Conservation (phyloP, 495 filamentous ascomycete species). For the Hypoxylon fuscum region DNA sequence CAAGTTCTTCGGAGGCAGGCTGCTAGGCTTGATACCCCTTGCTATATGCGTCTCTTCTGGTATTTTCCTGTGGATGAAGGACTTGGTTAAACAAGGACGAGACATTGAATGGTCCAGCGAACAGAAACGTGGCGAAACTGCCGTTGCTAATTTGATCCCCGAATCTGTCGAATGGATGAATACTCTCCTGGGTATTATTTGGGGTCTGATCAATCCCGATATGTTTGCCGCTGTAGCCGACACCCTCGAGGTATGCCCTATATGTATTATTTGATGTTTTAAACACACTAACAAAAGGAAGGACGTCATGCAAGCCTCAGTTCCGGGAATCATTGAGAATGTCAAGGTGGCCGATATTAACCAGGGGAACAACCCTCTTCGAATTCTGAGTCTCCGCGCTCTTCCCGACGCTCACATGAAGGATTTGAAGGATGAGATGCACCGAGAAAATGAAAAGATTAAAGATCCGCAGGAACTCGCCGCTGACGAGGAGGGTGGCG, state of each 20-base stretch:
- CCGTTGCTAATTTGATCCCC: slow-evolving; percentile 84
- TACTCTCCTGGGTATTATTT: slow-evolving; percentile 78
- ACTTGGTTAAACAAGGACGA: slow-evolving; percentile 79
- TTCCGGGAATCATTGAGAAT: slow-evolving; percentile 89
- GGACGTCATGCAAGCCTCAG: slow-evolving; percentile 96
- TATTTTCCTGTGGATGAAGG: slow-evolving; percentile 88
- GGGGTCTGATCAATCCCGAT: slow-evolving; percentile 91
- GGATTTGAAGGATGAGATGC: slow-evolving; percentile 80
- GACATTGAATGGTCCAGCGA: slow-evolving; percentile 91
- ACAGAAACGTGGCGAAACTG: slow-evolving; percentile 81
- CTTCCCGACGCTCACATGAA: slow-evolving; percentile 83
- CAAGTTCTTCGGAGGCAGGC: slow-evolving; percentile 76
- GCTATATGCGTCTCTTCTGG: slow-evolving; percentile 73
- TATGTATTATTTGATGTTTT: not conserved
- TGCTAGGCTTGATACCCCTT: slow-evolving; percentile 79
- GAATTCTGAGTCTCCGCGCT: slow-evolving; percentile 88
- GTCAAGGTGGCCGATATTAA: slow-evolving; percentile 96
- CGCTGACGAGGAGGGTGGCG: slow-evolving; percentile 89
- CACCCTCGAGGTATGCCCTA: slow-evolving; percentile 50
- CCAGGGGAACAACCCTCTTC: slow-evolving; percentile 87
- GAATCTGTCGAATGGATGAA: slow-evolving; percentile 96
- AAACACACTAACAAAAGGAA: slow-evolving; percentile 65
- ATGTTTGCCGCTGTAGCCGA: slow-evolving; percentile 77
- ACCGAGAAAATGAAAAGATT: slow-evolving; percentile 76
- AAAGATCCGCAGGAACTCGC: slow-evolving; percentile 89